Percentiles rank a stretch among this genome's conserved stretches.
Evolutionary conservation across 176 grass and related monocot species (phyloP).

Genomic region (bread wheat (Triticum aestivum)): DNA sequence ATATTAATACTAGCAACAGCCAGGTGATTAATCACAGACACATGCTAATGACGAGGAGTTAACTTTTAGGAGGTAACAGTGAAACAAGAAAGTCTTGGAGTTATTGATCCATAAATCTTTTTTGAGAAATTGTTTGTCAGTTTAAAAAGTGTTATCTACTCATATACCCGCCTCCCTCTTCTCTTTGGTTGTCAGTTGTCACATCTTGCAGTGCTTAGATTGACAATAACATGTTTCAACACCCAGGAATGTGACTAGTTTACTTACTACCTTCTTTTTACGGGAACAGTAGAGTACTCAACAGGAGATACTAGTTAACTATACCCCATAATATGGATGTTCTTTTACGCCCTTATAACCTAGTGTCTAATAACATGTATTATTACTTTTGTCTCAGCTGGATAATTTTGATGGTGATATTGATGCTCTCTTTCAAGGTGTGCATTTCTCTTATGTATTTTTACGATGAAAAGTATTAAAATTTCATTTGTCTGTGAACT

Average conservation of each 20-base stretch:
- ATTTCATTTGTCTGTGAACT: neutral
- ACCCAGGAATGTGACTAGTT: conserved; percentile 2
- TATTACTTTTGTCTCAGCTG: conserved; percentile 51
- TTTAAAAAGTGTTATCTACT: neutral
- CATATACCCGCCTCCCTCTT: neutral
- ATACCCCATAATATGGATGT: conserved; percentile 9
- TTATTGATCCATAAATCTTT: neutral
- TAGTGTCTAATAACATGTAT: neutral
- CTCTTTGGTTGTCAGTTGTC: neutral
- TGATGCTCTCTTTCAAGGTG: conserved; percentile 61
- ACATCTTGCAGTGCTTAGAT: conserved; percentile 1
- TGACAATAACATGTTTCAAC: conserved; percentile 3
- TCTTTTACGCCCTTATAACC: neutral
- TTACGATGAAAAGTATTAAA: neutral
- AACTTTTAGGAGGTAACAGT: neutral
- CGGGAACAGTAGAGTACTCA: neutral
- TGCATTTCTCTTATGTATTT: conserved; percentile 31
- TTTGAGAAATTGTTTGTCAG: neutral
- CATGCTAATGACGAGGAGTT: neutral
- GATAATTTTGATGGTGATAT: conserved; percentile 62
- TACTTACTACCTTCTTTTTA: neutral
- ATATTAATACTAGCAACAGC: neutral
- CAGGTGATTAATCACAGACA: neutral
- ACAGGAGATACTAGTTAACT: neutral
- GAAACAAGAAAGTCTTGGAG: neutral